Evolutionary conservation across 805 yeast species (phyloP), one percentile per base, ranked within the genome.

Genomic region (Kodamaea kakaduensis): DNA sequence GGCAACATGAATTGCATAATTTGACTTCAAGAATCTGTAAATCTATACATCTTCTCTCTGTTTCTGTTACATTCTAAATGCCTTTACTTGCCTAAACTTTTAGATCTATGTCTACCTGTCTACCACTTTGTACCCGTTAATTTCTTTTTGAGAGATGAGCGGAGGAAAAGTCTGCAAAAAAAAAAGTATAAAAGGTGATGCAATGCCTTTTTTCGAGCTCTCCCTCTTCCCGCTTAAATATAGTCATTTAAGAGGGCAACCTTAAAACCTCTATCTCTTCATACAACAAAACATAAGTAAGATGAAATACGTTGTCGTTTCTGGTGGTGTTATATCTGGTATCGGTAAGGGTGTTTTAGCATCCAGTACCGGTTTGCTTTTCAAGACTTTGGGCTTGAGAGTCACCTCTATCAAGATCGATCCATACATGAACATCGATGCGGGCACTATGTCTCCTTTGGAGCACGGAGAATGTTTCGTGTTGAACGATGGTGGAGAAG

Each of bases 401-500:
- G 97, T 90, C 44, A 90, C 98, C 3, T 88, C 97, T 10, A 90
- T 93, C 69, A 93, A 93, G 64, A 93, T 93, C 54, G 99, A 93
- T 69, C 99, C 99, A 25, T 93, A 93, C 67, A 85, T 93, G 95
- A 93, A 93, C 68, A 87, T 93, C 50, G 99, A 93, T 69, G 99
- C 99, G 25, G 99, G 99, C 52, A 93, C 99, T 29, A 93, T 93
- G 99, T 86, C 96, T 26, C 99, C 99, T 15, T 71, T 93, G 57
- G 99, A 93, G 64, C 99, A 93, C 59, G 98, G 99, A 51, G 99
- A 93, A 65, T 95, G 96, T 59, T 93, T 93, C 59, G 97, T 93
- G 35, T 73, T 93, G 56, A 85, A 90, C 61, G 99, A 93, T 59
- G 99, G 99, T 61, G 99, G 98, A 52, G 99, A 93, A 67, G 96